Percentiles rank a stretch among this genome's conserved stretches.
These are phyloP conservation scores for Trichosporon coremiiforme DNA, from an alignment of 1,284 basidiomycete species.

Conservation along the genomic window DNA sequence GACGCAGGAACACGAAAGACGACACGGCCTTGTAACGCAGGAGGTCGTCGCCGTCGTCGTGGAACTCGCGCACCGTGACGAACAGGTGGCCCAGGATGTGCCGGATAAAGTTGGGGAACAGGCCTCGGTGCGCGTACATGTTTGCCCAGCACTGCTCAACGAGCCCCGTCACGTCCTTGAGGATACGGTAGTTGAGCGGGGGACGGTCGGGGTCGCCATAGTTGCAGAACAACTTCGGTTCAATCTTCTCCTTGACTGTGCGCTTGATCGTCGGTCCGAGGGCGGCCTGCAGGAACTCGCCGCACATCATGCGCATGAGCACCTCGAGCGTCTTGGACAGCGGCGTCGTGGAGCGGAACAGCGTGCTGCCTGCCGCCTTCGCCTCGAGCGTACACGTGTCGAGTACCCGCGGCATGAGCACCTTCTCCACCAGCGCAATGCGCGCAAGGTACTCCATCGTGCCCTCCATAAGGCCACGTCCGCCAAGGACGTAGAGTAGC, in stretches of 20 bases:
- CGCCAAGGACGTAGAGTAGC: conserved; percentile 30
- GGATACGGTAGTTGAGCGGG: conserved; percentile 22
- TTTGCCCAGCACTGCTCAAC: conserved; percentile 36
- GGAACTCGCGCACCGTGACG: conserved; percentile 36
- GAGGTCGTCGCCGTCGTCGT: conserved; percentile 29
- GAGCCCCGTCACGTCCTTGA: conserved; percentile 24
- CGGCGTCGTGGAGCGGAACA: conserved; percentile 43
- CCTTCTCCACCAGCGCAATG: conserved; percentile 34
- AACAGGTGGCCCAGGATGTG: conserved; percentile 37
- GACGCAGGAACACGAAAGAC: conserved; percentile 47
- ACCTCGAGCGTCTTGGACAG: conserved; percentile 41
- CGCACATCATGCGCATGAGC: conserved; percentile 39
- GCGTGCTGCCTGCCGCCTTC: conserved; percentile 33
- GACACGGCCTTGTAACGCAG: conserved; percentile 44
- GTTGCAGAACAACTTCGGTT: conserved; percentile 23
- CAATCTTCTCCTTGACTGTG: conserved; percentile 24
- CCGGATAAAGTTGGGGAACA: conserved; percentile 39
- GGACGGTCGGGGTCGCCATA: conserved; percentile 12
- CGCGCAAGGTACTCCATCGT: conserved; percentile 29
- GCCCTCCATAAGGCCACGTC: conserved; percentile 29
- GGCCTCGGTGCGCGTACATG: conserved; percentile 40
- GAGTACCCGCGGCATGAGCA: conserved; percentile 29
- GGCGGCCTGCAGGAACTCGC: conserved; percentile 35
- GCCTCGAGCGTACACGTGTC: conserved; percentile 25
- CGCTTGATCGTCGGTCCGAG: conserved; percentile 37